A percentile compares a stretch with the other conserved stretches of the same genome.
These are phyloP conservation scores for Solidago caesia DNA, from an alignment of 129 eudicot genomes.

Conservation along the genomic window DNA sequence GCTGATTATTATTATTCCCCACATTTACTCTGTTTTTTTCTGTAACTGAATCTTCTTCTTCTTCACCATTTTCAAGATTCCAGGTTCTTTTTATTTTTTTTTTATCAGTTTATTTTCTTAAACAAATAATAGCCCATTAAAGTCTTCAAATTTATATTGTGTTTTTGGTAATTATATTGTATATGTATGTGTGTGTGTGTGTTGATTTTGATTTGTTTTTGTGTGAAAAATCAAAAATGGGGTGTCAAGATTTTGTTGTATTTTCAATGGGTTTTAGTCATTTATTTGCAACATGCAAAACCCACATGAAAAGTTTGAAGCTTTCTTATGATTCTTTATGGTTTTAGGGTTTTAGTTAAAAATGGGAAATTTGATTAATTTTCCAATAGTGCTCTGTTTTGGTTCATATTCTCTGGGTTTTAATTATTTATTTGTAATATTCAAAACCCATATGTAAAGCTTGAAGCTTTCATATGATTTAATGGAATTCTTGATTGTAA, in stretches of 20 bases:
- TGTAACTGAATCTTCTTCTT: constrained; percentile 22
- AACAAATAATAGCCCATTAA: background rate
- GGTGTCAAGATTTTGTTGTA: constrained; percentile 19
- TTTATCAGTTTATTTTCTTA: background rate
- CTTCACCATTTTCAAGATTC: constrained; percentile 24
- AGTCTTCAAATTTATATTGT: background rate
- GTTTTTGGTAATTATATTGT: background rate
- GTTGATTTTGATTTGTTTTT: constrained; percentile 11
- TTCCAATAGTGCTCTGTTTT: constrained; percentile 17
- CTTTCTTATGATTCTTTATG: constrained; percentile 17
- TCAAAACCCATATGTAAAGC: background rate
- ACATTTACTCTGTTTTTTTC: background rate
- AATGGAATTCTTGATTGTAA: background rate
- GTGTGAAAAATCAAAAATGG: background rate
- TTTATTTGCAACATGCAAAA: constrained; percentile 6
- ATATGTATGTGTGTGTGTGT: background rate
- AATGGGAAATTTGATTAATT: background rate
- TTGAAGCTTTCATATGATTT: background rate
- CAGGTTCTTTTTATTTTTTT: constrained; percentile 18
- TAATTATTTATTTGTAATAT: constrained; percentile 1
- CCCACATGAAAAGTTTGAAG: constrained; percentile 18
- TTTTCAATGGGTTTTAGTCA: constrained; percentile 6
- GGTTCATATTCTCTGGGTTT: background rate
- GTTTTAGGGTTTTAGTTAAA: background rate
- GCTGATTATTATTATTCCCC: constrained; percentile 12